Evolutionary conservation across 805 yeast genomes (phyloP), one percentile per base, ranked within the genome.

Genomic region (Brettanomyces sp.): DNA sequence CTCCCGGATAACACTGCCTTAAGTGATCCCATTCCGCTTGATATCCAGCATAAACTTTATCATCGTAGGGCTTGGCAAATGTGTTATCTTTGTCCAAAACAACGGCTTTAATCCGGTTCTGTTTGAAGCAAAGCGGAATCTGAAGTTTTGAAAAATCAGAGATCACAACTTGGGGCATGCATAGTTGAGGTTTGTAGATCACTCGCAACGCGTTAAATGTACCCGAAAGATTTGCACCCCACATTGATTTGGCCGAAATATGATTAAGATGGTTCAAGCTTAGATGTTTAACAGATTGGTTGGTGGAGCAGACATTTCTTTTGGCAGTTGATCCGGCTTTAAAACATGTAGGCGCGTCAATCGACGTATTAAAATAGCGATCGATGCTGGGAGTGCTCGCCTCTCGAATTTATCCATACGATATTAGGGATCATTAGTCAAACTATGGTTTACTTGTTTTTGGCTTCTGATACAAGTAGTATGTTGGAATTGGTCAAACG

Each of bases 11-110:
- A 1, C 62, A 54, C n/a, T 62, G 53, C 39, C 70, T 69, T 43
- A 87, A 63, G n/a, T 59, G 54, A 5, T 66, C 62, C 88, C 93
- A 88, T 39, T 69, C 64, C 8, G 62, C 63, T 54, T 57, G 52
- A 51, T 89, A 90, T 2, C 67, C 85, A 0, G 85, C 88, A 85
- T 87, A 89, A 1, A 91, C 85, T 48, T 77, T 74, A 49, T 82
- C 84, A 49, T 80, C 85, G 46, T 86, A 85, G 34, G 90, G 90
- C 48, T 76, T 74, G 4, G 99, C 95, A 60, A 93, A 85, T 58
- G 98, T 91, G 62, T 93, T 93, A 65, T 93, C 99, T 61, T 93
- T 93, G 59, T 93, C 99, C 24, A 93, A 68, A 0, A 93, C 91
- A 1, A 90, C 73, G 0, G 89, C 95, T 56, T 78, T 82, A 47